These are phyloP conservation scores for Kentomonas sorsogonicus DNA, from an alignment of 208 protist genomes.

Conservation along the genomic window DNA sequence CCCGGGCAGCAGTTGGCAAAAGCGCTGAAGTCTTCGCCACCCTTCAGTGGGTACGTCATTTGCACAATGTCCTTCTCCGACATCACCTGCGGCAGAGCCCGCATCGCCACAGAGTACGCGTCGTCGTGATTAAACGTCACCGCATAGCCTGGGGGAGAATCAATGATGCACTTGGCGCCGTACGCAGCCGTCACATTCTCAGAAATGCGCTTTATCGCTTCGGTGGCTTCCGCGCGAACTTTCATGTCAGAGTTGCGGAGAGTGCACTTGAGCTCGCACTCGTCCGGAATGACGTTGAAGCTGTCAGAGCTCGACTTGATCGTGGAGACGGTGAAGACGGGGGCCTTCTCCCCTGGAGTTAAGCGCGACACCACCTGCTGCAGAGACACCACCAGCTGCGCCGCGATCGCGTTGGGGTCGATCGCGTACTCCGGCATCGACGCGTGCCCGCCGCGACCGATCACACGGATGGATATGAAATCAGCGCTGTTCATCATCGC, in stretches of 20 bases:
- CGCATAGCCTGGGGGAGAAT: slow-evolving; percentile 33
- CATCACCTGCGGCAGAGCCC: slow-evolving; percentile 23
- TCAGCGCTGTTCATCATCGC: slow-evolving; percentile 21
- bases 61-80: slow-evolving; percentile 19
- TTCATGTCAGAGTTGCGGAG: slow-evolving; percentile 32
- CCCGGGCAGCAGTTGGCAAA: slow-evolving; percentile 26
- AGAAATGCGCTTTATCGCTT: slow-evolving; percentile 35
- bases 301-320: slow-evolving; percentile 34
- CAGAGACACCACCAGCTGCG: slow-evolving; percentile 31
- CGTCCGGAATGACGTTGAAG: slow-evolving; percentile 60
- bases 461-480: slow-evolving; percentile 27
- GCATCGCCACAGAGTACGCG: slow-evolving; percentile 27
- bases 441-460: slow-evolving; percentile 49
- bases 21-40: slow-evolving; percentile 46
- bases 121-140: slow-evolving; percentile 36
- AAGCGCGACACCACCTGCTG: slow-evolving; percentile 51
- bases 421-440: slow-evolving; percentile 43
- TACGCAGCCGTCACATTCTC: slow-evolving; percentile 18
- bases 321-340: slow-evolving; percentile 37
- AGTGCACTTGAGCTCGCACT: slow-evolving; percentile 35
- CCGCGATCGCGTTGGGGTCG: slow-evolving; percentile 44
- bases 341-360: slow-evolving; percentile 25
- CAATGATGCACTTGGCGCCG: slow-evolving; percentile 26
- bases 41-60: slow-evolving; percentile 12
- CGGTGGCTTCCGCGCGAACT: slow-evolving; percentile 29